Base-by-base conservation (phyloP, 768 basidiomycete species). In the Kwoniella pini region DNA sequence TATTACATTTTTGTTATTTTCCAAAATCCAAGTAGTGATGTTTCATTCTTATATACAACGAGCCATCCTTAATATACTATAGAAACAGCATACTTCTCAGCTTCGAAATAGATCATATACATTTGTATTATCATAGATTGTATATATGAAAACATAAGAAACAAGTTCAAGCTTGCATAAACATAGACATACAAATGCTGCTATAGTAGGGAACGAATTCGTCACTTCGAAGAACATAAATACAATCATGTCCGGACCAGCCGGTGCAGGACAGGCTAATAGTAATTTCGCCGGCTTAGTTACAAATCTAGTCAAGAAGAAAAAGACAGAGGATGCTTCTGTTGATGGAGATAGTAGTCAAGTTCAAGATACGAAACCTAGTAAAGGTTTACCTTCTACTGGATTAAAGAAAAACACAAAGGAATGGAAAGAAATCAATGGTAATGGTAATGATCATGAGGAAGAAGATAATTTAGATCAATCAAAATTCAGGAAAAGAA, bases 321-420 rank as follows among this genome's bases (percentile, higher is more conserved):
- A 62, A 45, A 21, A 49, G 21, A 42, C 26, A 17, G 56, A 58
- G 33, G 33, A 36, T 36, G 33, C 7, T 36, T 7, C 7, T 15
- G 56, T 26, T 10, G 57, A 53, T 9, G 22, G 26, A 4, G 28
- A 56, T 27, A 19, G 10, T 17, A 30, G n/a, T 26, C 53, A 59
- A 17, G 26, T 62, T 0, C 60, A 51, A 9, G 55, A 21, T 19
- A 50, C 48, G 7, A 40, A 19, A 13, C 64, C 69, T 3, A 65
- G 63, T 28, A 74, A 69, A 62, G 57, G 55, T 10, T 30, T 74
- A 19, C 72, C 72, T 6, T 17, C 33, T 39, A 74, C 72, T 0
- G 72, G 67, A 4, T 43, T 74, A 15, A 69, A 75, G 53, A 42
- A 64, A 28, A 72, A 75, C 56, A 69, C 70, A 6, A 30, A 65